Evolutionary conservation across 306 rosid species (phyloP).

Genomic region (Sesbania bispinosa): DNA sequence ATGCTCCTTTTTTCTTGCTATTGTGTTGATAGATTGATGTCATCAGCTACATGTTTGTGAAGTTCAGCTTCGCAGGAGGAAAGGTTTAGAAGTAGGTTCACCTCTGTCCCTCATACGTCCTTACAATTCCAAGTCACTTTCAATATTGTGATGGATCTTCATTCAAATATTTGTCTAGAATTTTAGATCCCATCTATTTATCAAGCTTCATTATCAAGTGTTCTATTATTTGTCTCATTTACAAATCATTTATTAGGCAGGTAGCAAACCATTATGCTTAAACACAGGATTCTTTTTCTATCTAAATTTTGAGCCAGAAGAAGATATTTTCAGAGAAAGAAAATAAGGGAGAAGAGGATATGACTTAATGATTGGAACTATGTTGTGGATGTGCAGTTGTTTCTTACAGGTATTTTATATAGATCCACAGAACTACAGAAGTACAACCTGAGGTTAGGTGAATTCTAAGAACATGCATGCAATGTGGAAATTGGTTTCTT

Average conservation of each 20-base stretch:
- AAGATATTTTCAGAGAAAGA: background rate
- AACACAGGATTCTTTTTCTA: background rate
- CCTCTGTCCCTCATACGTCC: background rate
- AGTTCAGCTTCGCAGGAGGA: background rate
- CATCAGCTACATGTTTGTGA: background rate
- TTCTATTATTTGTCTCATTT: background rate
- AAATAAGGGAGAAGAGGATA: background rate
- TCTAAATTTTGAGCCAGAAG: background rate
- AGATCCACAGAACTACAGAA: constrained; percentile 17
- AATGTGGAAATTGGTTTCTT: background rate
- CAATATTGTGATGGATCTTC: background rate
- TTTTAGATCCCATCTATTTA: background rate
- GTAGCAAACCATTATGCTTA: background rate
- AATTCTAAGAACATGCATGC: background rate
- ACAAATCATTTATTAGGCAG: background rate
- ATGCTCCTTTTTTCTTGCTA: background rate
- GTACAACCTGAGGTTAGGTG: background rate
- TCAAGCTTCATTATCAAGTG: background rate
- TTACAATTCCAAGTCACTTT: background rate
- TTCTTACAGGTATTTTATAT: background rate
- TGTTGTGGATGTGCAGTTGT: background rate
- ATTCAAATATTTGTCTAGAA: background rate
- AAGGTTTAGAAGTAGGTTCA: background rate
- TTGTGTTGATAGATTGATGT: background rate
- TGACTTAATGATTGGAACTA: background rate